These are phyloP conservation scores for Ganoderma meredithae DNA, from an alignment of 1,284 basidiomycete genomes.

Conservation along the genomic window DNA sequence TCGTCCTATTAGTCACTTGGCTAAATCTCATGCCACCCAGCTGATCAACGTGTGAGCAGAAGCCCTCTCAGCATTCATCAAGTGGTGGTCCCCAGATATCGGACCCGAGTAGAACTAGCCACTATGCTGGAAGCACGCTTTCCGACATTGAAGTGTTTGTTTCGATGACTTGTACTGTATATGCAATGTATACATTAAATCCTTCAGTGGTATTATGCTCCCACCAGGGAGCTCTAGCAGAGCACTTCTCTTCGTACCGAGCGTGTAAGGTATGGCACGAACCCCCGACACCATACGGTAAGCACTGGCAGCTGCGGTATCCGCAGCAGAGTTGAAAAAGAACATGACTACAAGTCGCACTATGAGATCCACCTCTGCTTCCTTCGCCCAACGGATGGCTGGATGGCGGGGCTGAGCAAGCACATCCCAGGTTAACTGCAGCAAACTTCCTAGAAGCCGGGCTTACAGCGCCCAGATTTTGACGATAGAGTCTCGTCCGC, in stretches of 20 bases:
- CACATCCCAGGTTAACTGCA: not conserved
- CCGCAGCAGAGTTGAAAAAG: no score
- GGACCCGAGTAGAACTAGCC: not conserved
- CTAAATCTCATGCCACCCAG: constrained; percentile 7
- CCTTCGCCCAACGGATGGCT: not conserved
- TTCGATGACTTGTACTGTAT: constrained; percentile 27
- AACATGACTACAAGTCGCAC: not conserved
- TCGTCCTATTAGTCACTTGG: not conserved
- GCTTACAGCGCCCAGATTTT: constrained; percentile 95
- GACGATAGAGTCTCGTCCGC: constrained; percentile 87
- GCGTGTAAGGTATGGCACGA: constrained; percentile 8
- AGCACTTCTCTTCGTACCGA: constrained; percentile 1
- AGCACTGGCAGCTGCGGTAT: constrained; percentile 5
- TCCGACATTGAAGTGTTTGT: constrained; percentile 5
- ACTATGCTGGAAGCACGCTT: not conserved
- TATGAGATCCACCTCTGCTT: not conserved
- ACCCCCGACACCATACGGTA: constrained; percentile 5
- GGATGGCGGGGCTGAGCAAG: not conserved
- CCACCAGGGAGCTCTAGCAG: constrained; percentile 16
- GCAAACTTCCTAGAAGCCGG: not conserved
- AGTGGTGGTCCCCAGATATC: not conserved
- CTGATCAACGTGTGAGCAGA: constrained; percentile 24
- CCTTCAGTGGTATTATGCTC: constrained; percentile 22
- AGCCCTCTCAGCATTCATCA: not conserved
- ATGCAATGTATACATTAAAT: constrained; percentile 32